A percentile compares a stretch with the other conserved stretches of the same genome.
Conservation (phyloP, 2,329 filamentous ascomycete genomes). For the Ceratocystis alfenasii region DNA sequence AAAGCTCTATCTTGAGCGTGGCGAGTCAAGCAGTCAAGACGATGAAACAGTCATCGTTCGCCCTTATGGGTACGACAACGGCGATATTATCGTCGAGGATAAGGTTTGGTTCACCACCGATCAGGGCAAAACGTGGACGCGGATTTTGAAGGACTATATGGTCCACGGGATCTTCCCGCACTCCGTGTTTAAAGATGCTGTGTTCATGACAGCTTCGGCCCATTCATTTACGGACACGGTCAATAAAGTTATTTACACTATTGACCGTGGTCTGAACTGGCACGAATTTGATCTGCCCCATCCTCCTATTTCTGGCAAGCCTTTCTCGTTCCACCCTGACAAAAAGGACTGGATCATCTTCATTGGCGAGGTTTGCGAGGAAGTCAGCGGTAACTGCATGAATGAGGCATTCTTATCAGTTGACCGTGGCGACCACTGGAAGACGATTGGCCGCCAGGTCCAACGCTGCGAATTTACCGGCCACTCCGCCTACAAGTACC, state of each 20-base stretch:
- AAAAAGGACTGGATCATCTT: slow-evolving; percentile 86
- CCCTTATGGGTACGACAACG: slow-evolving; percentile 31
- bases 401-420: slow-evolving; percentile 62
- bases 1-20: slow-evolving; percentile 68
- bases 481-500: slow-evolving; percentile 44
- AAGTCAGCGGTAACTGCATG: slow-evolving; percentile 48
- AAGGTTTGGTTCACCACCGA: slow-evolving; percentile 63
- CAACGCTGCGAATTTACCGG: slow-evolving; percentile 79
- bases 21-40: slow-evolving; percentile 46
- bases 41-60: slow-evolving; percentile 62
- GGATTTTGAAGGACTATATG: slow-evolving; percentile 54
- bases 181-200: slow-evolving; percentile 66
- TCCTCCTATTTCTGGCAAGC: slow-evolving; percentile 34
- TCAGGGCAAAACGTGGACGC: slow-evolving; percentile 78
- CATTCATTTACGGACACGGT: slow-evolving; percentile 32
- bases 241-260: slow-evolving; percentile 58
- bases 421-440: slow-evolving; percentile 73
- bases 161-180: slow-evolving; percentile 66
- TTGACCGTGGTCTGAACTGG: slow-evolving; percentile 63
- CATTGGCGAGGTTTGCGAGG: slow-evolving; percentile 63
- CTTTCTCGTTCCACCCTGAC: slow-evolving; percentile 70
- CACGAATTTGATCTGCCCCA: slow-evolving; percentile 60
- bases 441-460: slow-evolving; percentile 60
- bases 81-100: slow-evolving; percentile 34
- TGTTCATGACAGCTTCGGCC: slow-evolving; percentile 66